Percentiles rank a stretch among this genome's conserved stretches.
Evolutionary conservation across 139 green algal species (phyloP).

Genomic region (Chlorokybus atmophyticus): DNA sequence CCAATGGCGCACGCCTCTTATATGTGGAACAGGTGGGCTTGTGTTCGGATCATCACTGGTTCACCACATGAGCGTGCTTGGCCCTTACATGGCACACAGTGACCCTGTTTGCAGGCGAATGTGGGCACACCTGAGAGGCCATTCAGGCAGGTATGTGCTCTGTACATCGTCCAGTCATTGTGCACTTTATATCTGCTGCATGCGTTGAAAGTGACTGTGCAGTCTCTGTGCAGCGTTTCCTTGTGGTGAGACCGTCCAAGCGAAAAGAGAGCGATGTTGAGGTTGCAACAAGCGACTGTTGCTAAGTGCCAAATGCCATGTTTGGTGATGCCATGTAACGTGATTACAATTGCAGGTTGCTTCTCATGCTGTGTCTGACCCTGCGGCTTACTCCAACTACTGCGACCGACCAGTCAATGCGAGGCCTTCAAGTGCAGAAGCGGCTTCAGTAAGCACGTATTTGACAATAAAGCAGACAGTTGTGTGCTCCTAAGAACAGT

Average conservation of each 20-base stretch:
- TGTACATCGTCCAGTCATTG: background rate
- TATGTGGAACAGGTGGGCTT: slow-evolving; percentile 22
- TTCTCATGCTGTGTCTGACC: slow-evolving; percentile 7
- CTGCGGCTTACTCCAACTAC: slow-evolving; percentile 14
- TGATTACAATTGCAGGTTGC: slow-evolving; percentile 7
- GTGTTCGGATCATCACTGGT: too few species aligned
- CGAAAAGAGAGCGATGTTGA: slow-evolving; percentile 17
- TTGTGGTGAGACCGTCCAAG: slow-evolving; percentile 11
- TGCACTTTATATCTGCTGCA: background rate
- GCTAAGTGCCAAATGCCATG: background rate
- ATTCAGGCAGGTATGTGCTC: slow-evolving; percentile 5
- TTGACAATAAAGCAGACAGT: background rate
- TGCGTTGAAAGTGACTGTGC: too few species aligned
- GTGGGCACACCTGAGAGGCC: slow-evolving; percentile 12
- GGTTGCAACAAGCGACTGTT: too few species aligned
- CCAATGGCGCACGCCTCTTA: slow-evolving; percentile 10
- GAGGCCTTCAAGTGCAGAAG: slow-evolving; percentile 8
- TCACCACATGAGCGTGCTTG: too few species aligned
- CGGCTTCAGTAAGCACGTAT: background rate
- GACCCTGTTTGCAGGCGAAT: slow-evolving; percentile 9
- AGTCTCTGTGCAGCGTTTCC: slow-evolving; percentile 19
- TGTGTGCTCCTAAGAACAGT: background rate
- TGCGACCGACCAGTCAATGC: slow-evolving; percentile 15
- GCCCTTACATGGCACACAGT: background rate
- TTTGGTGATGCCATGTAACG: background rate